phyloP scores from a whole-genome alignment of 176 grass and related monocot genomes.

The Avena eriantha region DNA sequence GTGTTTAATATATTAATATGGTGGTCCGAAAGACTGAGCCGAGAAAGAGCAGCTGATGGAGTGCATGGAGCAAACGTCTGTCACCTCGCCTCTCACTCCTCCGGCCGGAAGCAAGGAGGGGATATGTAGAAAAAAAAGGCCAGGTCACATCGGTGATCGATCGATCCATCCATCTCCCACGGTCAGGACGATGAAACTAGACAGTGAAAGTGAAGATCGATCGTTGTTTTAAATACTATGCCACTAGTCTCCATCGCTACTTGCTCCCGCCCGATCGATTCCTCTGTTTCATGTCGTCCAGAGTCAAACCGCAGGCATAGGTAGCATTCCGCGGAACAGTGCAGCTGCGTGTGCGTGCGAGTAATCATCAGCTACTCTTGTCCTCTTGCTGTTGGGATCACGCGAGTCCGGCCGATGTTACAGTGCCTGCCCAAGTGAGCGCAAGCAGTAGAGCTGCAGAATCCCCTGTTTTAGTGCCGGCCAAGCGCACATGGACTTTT shows the following conservation, averaged over 20 bases:
- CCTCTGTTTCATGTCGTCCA: not conserved
- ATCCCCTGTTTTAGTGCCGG: slow-evolving; percentile 15
- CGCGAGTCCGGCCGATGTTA: not conserved
- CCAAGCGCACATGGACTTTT: not conserved
- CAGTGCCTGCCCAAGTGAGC: not conserved
- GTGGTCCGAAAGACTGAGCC: no score
- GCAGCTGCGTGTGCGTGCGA: slow-evolving; percentile 6
- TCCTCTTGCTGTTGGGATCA: slow-evolving; percentile 21
- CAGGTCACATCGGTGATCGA: not conserved
- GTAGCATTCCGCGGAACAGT: slow-evolving; percentile 23
- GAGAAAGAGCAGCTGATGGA: no score
- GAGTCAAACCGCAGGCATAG: slow-evolving; percentile 4
- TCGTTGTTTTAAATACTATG: slow-evolving; percentile 5
- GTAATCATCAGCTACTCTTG: slow-evolving; percentile 22
- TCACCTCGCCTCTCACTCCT: not conserved
- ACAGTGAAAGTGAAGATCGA: slow-evolving; percentile 6
- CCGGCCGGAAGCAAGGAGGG: not conserved
- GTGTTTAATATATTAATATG: no score
- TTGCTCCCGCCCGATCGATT: not conserved
- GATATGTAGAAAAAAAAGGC: slow-evolving; percentile 21
- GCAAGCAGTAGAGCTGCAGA: not conserved
- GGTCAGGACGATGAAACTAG: slow-evolving; percentile 2
- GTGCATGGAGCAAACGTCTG: not conserved
- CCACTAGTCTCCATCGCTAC: slow-evolving; percentile 22
- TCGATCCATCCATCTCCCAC: not conserved